Conservation (phyloP, 2,329 filamentous ascomycete species). For the Ophiostoma sp. region DNA sequence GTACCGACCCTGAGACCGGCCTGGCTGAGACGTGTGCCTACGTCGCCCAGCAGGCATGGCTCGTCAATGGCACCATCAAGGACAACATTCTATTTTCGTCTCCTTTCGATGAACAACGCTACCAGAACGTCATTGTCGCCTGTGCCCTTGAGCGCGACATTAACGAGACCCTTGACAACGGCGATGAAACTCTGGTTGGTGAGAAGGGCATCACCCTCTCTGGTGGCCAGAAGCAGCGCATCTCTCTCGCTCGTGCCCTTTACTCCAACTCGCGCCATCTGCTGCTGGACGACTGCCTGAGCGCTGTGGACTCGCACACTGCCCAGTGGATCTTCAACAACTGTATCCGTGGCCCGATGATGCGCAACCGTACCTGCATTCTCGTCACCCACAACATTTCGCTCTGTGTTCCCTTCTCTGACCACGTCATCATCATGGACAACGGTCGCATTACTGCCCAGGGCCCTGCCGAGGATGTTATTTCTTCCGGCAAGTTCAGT, state of each 20-base stretch:
- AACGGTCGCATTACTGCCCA: conserved; percentile 76
- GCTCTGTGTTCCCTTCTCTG: conserved; percentile 75
- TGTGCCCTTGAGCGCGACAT: conserved; percentile 89
- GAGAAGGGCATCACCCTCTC: conserved; percentile 97
- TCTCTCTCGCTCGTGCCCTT: conserved; percentile 92
- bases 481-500: conserved; percentile 80
- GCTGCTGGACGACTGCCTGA: conserved; percentile 89
- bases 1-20: conserved; percentile 72
- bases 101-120: conserved; percentile 72
- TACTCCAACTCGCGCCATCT: conserved; percentile 92
- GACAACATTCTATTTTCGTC: conserved; percentile 93
- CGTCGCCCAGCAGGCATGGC: conserved; percentile 93
- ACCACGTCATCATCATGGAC: conserved; percentile 77
- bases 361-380: conserved; percentile 85
- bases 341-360: conserved; percentile 82
- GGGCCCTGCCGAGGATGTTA: conserved; percentile 71
- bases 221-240: conserved; percentile 94
- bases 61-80: conserved; percentile 91
- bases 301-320: conserved; percentile 94
- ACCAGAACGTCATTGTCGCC: conserved; percentile 80
- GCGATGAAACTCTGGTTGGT: conserved; percentile 88
- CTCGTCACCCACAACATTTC: conserved; percentile 92
- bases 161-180: conserved; percentile 75
- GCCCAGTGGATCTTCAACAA: conserved; percentile 97
- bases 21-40: conserved; percentile 91